Evolutionary conservation across 108 stramenopile genomes (phyloP), one percentile per base, ranked within the genome.

Genomic region (Schizochytrium sp.): DNA sequence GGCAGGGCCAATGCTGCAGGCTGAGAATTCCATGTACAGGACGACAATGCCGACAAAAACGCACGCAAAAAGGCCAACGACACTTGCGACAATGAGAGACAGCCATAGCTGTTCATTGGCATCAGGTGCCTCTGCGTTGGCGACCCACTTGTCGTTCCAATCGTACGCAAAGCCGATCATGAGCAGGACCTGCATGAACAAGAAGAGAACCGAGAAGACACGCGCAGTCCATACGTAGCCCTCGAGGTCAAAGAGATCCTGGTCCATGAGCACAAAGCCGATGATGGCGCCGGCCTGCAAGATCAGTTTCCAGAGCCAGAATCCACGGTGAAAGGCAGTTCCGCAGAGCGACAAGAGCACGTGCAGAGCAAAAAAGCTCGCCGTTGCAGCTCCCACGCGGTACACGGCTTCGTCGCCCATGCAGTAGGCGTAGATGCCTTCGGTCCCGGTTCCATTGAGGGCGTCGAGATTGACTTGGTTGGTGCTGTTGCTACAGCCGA

Each of bases 101-200:
- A 83, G 51, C 76, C 76, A 83, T 3, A 21, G 28, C 12, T 53
- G 4, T 34, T 53, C 76, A 23, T 12, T 8, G 6, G 23, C 48
- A 18, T 83, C 51, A 12, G 19, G 18, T 12, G 6, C 10, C 51
- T 83, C 76, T 1, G 48, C n/a, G 4, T 83, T 83, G 45, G 76
- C 76, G 45, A 83, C 76, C 76, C 76, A 83, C 51, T 53, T 47
- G 76, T 83, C 76, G 51, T 83, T 83, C 76, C 76, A 83, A 23
- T 83, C 76, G 51, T 83, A 83, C 25, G 76, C 76, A 34, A 83
- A 83, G 25, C 76, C 76, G 23, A 83, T 47, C 45, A 83, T 83
- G 23, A 83, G 76, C 19, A 83, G n/a, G 76, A 83, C 16, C 4
- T 83, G 76, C 48, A 83, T 23, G 10, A 83, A 16, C 10, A 83